phyloP scores from a whole-genome alignment of 495 filamentous ascomycete genomes.

The Pseudomonodictys pantanalensis region DNA sequence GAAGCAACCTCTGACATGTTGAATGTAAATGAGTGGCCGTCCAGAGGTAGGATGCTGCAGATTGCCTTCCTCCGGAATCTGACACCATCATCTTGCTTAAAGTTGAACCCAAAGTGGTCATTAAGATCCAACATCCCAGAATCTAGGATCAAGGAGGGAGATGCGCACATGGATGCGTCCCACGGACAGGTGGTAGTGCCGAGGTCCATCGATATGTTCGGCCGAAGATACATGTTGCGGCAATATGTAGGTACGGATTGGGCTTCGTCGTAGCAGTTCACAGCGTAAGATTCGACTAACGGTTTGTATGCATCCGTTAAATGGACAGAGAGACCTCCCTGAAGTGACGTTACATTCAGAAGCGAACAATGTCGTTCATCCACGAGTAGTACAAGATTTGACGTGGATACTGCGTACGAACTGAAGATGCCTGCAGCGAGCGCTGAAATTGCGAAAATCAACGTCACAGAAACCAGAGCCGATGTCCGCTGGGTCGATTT shows the following conservation, averaged over 20 bases:
- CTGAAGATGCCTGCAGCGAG: slow-evolving; percentile 1
- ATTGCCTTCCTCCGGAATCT: too few relatives aligned
- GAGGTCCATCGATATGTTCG: too few relatives aligned
- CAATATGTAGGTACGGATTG: neutral
- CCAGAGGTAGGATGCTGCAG: too few relatives aligned
- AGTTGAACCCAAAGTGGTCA: too few relatives aligned
- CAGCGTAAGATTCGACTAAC: neutral
- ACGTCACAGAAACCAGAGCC: neutral
- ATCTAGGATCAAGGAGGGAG: too few relatives aligned
- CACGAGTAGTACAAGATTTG: neutral
- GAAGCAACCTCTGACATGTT: too few relatives aligned
- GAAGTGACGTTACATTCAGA: neutral
- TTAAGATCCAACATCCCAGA: too few relatives aligned
- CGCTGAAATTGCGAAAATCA: neutral
- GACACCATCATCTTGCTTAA: too few relatives aligned
- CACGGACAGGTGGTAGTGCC: too few relatives aligned
- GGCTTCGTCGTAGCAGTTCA: neutral
- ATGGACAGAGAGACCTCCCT: neutral
- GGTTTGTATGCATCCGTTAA: neutral
- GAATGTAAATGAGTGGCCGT: too few relatives aligned
- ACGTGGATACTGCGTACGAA: neutral
- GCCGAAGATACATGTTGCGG: neutral
- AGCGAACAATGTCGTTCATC: neutral
- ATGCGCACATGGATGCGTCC: too few relatives aligned
- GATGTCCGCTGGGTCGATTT: neutral